Evolutionary conservation across 805 yeast species (phyloP).

Genomic region (Yamadazyma tumulicola): DNA sequence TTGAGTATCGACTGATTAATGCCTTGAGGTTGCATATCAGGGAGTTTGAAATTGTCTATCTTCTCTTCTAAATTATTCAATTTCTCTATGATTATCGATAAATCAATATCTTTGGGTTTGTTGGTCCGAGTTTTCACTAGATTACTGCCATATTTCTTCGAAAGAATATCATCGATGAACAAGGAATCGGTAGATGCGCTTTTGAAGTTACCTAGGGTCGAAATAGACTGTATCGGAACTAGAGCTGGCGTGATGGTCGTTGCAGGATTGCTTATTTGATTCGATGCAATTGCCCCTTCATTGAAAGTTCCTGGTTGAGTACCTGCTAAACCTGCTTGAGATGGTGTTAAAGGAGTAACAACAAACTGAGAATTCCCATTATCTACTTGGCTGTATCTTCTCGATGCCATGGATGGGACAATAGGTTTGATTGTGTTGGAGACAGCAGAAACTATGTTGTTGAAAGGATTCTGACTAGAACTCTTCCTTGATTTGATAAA

Average conservation of each 20-base stretch:
- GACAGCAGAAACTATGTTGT: not conserved
- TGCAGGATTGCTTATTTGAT: not conserved
- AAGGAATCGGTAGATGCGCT: constrained; percentile 39
- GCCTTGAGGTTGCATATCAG: constrained; percentile 5
- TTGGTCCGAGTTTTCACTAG: constrained; percentile 6
- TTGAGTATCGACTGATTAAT: constrained; percentile 9
- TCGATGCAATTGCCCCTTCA: too few relatives aligned
- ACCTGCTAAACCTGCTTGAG: not conserved
- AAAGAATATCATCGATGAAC: constrained; percentile 31
- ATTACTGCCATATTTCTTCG: constrained; percentile 22
- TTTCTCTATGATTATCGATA: constrained; percentile 16
- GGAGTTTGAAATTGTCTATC: constrained; percentile 5
- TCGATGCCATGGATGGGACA: constrained; percentile 8
- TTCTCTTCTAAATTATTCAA: constrained; percentile 17
- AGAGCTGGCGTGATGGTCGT: constrained; percentile 12
- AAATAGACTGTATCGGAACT: constrained; percentile 27
- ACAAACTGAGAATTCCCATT: constrained; percentile 12
- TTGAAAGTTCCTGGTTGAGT: not conserved
- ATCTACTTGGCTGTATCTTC: constrained; percentile 16
- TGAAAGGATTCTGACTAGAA: constrained; percentile 14
- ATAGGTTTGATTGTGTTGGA: constrained; percentile 3
- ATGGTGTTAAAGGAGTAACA: constrained; percentile 1
- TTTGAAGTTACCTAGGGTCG: constrained; percentile 31
- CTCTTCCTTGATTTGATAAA: constrained; percentile 24
- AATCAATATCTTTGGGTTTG: constrained; percentile 8